A percentile compares a stretch with the other conserved stretches of the same genome.
Evolutionary conservation across 164 flowering plant genomes (phyloP).

Genomic region (Sedum album): DNA sequence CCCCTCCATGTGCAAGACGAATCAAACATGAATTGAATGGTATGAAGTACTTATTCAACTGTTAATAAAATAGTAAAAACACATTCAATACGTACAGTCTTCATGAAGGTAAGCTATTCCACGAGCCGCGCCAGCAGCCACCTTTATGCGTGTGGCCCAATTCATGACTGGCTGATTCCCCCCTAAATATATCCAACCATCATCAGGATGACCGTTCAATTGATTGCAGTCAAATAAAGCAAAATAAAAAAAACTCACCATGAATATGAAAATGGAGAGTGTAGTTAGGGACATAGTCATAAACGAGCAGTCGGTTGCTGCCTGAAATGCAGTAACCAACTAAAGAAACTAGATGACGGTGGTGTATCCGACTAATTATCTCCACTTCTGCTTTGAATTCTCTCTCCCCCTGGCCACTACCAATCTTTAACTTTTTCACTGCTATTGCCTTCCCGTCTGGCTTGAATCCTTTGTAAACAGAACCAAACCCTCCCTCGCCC

Average conservation of each 20-base stretch:
- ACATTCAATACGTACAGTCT: conserved; percentile 55
- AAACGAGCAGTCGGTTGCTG: conserved; percentile 58
- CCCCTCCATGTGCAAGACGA: no score
- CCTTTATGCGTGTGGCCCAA: conserved; percentile 60
- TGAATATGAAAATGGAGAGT: conserved; percentile 84
- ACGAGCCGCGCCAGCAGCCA: conserved; percentile 86
- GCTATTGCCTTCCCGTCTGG: conserved; percentile 80
- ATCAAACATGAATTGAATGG: not conserved
- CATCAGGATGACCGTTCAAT: not conserved
- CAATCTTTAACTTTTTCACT: conserved; percentile 74
- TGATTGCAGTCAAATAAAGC: not conserved
- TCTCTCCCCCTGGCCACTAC: conserved; percentile 78
- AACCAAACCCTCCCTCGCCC: conserved; percentile 93
- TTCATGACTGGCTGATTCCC: conserved; percentile 52
- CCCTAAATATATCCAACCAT: conserved; percentile 4
- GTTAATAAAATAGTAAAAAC: not conserved
- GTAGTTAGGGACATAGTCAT: conserved; percentile 74
- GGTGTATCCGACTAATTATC: conserved; percentile 66
- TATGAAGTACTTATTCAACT: not conserved
- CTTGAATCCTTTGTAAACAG: conserved; percentile 64
- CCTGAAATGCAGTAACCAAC: conserved; percentile 84
- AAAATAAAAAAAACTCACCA: conserved; percentile 33
- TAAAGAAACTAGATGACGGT: conserved; percentile 82
- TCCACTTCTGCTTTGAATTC: conserved; percentile 82
- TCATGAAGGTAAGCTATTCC: conserved; percentile 91